Evolutionary conservation across 768 basidiomycete species (phyloP).

Genomic region (Suillus discolor): DNA sequence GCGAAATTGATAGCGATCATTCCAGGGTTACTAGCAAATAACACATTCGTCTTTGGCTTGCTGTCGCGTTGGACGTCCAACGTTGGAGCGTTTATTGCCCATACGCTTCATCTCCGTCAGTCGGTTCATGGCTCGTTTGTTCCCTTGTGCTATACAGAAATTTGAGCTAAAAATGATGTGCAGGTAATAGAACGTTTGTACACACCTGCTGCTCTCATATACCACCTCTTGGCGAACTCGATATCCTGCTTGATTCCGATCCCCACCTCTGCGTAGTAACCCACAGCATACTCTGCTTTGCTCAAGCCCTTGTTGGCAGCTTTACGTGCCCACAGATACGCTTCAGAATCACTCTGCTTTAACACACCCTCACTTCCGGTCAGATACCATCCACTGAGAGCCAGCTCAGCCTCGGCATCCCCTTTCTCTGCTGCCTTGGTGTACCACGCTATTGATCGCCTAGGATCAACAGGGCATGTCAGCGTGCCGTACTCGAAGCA

Average conservation of each 20-base stretch:
- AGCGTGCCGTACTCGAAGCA: slow-evolving; percentile 93
- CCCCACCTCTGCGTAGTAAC: slow-evolving; percentile 96
- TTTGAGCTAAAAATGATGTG: slow-evolving; percentile 6
- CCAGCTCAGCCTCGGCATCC: slow-evolving; percentile 91
- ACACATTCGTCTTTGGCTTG: slow-evolving; percentile 95
- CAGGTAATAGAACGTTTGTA: slow-evolving; percentile 16
- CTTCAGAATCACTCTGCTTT: slow-evolving; percentile 97
- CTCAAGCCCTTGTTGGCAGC: slow-evolving; percentile 96
- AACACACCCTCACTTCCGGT: slow-evolving; percentile 94
- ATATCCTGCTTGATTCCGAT: slow-evolving; percentile 97
- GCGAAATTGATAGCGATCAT: background rate
- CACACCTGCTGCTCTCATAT: slow-evolving; percentile 97
- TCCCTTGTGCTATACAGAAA: slow-evolving; percentile 81
- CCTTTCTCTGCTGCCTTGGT: slow-evolving; percentile 98
- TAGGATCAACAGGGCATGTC: slow-evolving; percentile 90
- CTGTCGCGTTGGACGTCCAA: slow-evolving; percentile 87
- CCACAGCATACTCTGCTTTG: slow-evolving; percentile 98
- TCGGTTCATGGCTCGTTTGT: slow-evolving; percentile 95
- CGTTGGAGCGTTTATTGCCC: slow-evolving; percentile 76
- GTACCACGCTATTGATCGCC: slow-evolving; percentile 97
- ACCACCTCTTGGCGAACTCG: slow-evolving; percentile 97
- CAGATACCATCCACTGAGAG: slow-evolving; percentile 97
- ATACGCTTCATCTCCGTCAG: slow-evolving; percentile 94
- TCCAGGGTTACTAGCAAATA: slow-evolving; percentile 50
- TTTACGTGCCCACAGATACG: slow-evolving; percentile 96